Conservation (phyloP, 1,284 basidiomycete species). For the Porphyrellus sp. region DNA sequence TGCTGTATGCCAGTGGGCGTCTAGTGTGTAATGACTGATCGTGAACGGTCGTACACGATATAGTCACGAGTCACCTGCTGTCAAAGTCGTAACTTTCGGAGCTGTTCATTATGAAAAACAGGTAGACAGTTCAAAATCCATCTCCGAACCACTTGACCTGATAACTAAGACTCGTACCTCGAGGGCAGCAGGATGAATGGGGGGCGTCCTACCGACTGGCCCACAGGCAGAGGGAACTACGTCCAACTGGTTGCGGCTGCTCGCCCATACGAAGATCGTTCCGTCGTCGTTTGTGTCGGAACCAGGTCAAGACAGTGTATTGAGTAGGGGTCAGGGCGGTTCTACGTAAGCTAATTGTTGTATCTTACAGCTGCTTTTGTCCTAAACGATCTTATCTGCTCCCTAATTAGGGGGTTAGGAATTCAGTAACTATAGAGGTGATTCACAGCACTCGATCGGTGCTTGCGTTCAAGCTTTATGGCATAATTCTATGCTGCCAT, state of each 20-base stretch:
- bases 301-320: neutral
- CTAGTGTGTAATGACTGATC: neutral
- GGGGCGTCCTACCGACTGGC: neutral
- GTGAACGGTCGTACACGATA: neutral
- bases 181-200: neutral
- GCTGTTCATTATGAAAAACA: neutral
- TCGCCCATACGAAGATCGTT: neutral
- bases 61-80: neutral
- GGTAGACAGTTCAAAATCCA: neutral
- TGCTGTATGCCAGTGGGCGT: too few species aligned
- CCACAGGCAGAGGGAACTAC: too few species aligned
- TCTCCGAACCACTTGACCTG: neutral
- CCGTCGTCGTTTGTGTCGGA: neutral
- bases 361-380: too few species aligned
- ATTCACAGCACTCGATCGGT: too few species aligned
- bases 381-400: too few species aligned
- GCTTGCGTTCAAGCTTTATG: too few species aligned
- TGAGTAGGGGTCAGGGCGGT: neutral
- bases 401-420: too few species aligned
- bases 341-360: constrained; percentile 1
- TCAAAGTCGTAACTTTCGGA: neutral
- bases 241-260: neutral
- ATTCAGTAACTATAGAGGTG: too few species aligned
- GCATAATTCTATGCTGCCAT: too few species aligned
- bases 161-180: constrained; percentile 4